Percentiles rank a stretch among this genome's conserved stretches.
These are phyloP conservation scores for Zymoseptoria tritici DNA, from an alignment of 2,329 filamentous ascomycete genomes.

Conservation along the genomic window DNA sequence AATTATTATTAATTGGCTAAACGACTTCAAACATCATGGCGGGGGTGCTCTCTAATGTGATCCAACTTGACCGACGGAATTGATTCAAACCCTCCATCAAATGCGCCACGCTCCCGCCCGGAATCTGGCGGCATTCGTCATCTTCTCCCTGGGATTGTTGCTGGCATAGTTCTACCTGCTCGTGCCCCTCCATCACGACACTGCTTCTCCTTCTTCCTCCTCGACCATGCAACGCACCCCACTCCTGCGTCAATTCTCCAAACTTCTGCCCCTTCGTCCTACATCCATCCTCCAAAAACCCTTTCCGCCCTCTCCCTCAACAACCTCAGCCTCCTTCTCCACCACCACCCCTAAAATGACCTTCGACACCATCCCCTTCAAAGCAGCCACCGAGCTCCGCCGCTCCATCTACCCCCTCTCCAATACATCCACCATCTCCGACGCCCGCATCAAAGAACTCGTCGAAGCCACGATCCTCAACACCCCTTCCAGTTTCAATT, in stretches of 20 bases:
- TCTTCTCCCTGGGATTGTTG: too few relatives aligned
- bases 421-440: conserved; percentile 61
- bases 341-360: conserved; percentile 30
- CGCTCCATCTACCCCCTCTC: conserved; percentile 46
- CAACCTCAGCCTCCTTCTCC: background rate
- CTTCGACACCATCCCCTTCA: conserved; percentile 39
- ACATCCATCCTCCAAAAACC: background rate
- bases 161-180: background rate
- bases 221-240: background rate
- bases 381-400: conserved; percentile 60
- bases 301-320: background rate
- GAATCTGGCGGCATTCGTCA: too few relatives aligned
- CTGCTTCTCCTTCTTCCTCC: background rate
- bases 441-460: conserved; percentile 62
- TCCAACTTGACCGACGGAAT: background rate
- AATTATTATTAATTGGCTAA: too few relatives aligned
- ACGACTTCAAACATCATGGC: too few relatives aligned
- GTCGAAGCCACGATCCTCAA: conserved; percentile 53
- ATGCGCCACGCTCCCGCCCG: background rate
- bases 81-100: background rate
- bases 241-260: background rate
- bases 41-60: background rate
- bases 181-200: background rate
- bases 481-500: conserved; percentile 80
- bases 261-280: background rate